Evolutionary conservation across 2,329 filamentous ascomycete species (phyloP), one percentile per base, ranked within the genome.

Genomic region (Apiospora malaysiana): DNA sequence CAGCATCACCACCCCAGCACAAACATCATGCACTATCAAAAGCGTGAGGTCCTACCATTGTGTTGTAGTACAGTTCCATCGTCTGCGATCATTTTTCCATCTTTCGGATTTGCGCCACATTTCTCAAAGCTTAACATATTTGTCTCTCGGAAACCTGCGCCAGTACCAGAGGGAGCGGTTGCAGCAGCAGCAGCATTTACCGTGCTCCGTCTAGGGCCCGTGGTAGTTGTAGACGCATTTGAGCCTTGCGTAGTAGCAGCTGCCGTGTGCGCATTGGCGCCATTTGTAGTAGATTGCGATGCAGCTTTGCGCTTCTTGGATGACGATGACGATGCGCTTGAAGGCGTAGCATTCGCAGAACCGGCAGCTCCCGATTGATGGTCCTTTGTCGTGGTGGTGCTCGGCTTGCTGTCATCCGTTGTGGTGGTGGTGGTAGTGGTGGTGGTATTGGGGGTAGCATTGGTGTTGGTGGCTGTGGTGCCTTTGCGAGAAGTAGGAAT

Each of bases 111-210:
- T 68, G 88, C 89, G 71, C 90, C 89, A 78, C 88, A 90, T 73
- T 90, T 90, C 73, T 94, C 91, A 82, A 98, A 98, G 59, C 89
- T 94, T 84, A 98, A 89, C 90, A 98, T 92, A 81, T 97, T 98
- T 69, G 93, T 92, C 78, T 94, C 91, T 73, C 89, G 86, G 75
- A 84, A 84, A 73, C 82, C 77, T n/a, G 69, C 59, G 49, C 72
- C 74, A 46, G 68, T 12, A 40, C 72, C 74, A 68, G 72, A 70
- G 25, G 68, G 45, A 18, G 71, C 71, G 69, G 73, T 69, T 25
- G 78, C 72, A 37, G 75, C 71, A 21, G 68, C 16, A 8, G 70
- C 71, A 68, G 72, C 70, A 32, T 77, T 74, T 40, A 74, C 73
- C 67, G 73, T 72, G 70, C 73, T 73, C 68, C 78, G 78, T 70